Evolutionary conservation across 768 basidiomycete genomes (phyloP).

Genomic region (Calocybe gangraenosa): DNA sequence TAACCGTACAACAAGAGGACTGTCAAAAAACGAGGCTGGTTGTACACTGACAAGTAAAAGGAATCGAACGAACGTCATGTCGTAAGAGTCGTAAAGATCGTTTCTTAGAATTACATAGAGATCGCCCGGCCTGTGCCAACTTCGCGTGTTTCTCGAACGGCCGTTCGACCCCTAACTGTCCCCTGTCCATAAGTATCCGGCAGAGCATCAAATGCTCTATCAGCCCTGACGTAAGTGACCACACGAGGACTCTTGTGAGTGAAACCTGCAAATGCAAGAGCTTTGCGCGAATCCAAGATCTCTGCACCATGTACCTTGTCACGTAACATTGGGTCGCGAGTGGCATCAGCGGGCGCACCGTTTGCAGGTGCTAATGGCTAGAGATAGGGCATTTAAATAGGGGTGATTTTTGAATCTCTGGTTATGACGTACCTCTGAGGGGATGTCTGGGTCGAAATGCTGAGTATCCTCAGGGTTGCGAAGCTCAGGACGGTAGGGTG

Average conservation of each 20-base stretch:
- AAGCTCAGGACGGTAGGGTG: conserved; percentile 89
- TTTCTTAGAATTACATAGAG: conserved; percentile 56
- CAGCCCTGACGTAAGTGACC: conserved; percentile 71
- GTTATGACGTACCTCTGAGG: conserved; percentile 64
- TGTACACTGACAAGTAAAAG: background rate
- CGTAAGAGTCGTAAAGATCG: conserved; percentile 9
- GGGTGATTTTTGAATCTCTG: background rate
- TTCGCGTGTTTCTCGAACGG: conserved; percentile 56
- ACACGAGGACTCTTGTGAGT: conserved; percentile 85
- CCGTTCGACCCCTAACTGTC: conserved; percentile 60
- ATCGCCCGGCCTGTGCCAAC: conserved; percentile 76
- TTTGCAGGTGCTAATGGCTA: conserved; percentile 89
- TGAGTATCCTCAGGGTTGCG: conserved; percentile 79
- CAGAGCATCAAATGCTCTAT: conserved; percentile 63
- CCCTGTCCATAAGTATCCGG: conserved; percentile 47
- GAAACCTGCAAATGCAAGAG: conserved; percentile 86
- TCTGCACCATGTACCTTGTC: conserved; percentile 83
- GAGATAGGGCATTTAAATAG: conserved; percentile 27
- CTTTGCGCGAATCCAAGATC: conserved; percentile 88
- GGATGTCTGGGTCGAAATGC: conserved; percentile 95
- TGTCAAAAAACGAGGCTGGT: background rate
- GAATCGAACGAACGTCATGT: conserved; percentile 6
- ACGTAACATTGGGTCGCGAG: conserved; percentile 84
- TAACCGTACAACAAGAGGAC: background rate
- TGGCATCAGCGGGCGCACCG: conserved; percentile 78